phyloP scores from a whole-genome alignment of 345 rosid genomes.

The Toxicodendron radicans region DNA sequence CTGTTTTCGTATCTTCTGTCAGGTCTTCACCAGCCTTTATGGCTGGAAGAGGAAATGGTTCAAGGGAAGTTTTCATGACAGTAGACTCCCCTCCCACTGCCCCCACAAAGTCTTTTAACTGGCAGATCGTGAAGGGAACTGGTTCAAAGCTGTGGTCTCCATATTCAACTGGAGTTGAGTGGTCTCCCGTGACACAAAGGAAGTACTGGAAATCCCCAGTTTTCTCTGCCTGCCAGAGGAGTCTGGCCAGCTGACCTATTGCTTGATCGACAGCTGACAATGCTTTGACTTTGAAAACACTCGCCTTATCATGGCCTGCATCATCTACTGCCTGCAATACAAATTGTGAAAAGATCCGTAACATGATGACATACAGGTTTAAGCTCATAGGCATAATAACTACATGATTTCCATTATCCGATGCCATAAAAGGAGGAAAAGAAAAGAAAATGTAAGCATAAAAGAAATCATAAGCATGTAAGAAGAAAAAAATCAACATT shows the following conservation, averaged over 20 bases:
- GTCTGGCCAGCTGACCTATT: slow-evolving; percentile 78
- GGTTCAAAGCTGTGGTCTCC: slow-evolving; percentile 98
- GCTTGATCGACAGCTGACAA: slow-evolving; percentile 87
- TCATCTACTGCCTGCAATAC: slow-evolving; percentile 85
- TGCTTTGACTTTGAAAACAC: slow-evolving; percentile 74
- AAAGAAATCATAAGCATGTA: background rate
- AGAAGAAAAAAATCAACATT: background rate
- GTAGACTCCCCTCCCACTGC: slow-evolving; percentile 73
- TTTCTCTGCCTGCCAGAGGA: slow-evolving; percentile 78
- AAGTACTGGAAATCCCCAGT: slow-evolving; percentile 57
- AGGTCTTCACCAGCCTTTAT: slow-evolving; percentile 45
- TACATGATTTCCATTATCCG: background rate
- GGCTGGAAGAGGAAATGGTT: slow-evolving; percentile 81
- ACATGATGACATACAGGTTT: background rate
- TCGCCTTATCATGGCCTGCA: slow-evolving; percentile 96
- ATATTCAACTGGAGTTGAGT: slow-evolving; percentile 93
- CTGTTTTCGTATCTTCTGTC: slow-evolving; percentile 21
- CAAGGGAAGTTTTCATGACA: slow-evolving; percentile 56
- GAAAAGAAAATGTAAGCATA: background rate
- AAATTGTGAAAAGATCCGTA: slow-evolving; percentile 8
- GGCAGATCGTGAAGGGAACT: slow-evolving; percentile 78
- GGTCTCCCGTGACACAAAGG: slow-evolving; percentile 89
- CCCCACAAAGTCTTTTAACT: slow-evolving; percentile 64
- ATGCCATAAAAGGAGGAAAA: background rate
- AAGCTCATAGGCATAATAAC: slow-evolving; percentile 8